phyloP scores from a whole-genome alignment of 495 filamentous ascomycete genomes.

The Ascodesmis nigricans region DNA sequence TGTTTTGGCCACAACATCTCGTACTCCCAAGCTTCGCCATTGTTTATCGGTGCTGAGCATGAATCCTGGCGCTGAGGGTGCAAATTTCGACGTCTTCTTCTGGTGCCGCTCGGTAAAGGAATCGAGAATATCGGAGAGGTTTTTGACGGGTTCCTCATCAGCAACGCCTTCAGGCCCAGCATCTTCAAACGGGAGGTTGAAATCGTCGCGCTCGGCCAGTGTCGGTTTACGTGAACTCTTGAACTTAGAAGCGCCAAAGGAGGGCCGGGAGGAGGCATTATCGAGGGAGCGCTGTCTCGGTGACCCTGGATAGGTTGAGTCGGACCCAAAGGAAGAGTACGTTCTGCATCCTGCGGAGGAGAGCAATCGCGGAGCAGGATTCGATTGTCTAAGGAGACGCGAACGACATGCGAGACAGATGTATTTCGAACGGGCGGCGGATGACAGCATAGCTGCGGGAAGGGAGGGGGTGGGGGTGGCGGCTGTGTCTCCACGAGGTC shows the following conservation, averaged over 20 bases:
- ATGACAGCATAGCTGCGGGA: constrained; percentile 17
- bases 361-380: background rate
- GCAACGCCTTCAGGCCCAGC: constrained; percentile 2
- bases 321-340: background rate
- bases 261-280: constrained; percentile 1
- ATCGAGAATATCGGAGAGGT: constrained; percentile 1
- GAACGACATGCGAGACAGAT: constrained; percentile 18
- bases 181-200: background rate
- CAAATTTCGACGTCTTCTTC: background rate
- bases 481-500: too few species aligned
- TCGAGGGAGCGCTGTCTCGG: too few species aligned
- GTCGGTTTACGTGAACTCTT: background rate
- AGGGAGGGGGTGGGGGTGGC: too few species aligned
- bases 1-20: constrained; percentile 9
- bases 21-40: constrained; percentile 15
- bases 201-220: background rate
- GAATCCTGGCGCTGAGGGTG: background rate
- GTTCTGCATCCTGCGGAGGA: background rate
- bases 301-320: too few species aligned
- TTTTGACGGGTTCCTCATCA: background rate
- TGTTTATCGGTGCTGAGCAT: background rate
- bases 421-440: constrained; percentile 10
- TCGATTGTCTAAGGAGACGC: constrained; percentile 3
- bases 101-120: background rate
- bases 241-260: background rate